These are phyloP conservation scores for Catunica adiposa DNA, from an alignment of 2,329 filamentous ascomycete species.

Conservation along the genomic window DNA sequence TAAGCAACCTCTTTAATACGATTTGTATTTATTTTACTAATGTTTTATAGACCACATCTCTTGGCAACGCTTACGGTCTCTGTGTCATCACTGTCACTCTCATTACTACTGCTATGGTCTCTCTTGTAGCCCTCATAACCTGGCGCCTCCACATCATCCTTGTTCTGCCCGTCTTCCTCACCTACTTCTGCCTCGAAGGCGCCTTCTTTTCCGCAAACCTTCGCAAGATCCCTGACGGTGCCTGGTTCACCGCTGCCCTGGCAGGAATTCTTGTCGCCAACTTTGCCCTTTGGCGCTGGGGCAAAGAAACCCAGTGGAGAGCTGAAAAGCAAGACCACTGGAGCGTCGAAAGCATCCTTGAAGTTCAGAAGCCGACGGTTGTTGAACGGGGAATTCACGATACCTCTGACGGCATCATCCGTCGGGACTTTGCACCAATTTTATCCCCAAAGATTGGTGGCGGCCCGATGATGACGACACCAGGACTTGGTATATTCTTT, in stretches of 20 bases:
- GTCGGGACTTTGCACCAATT: conserved; percentile 18
- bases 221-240: conserved; percentile 57
- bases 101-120: conserved; percentile 59
- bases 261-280: conserved; percentile 39
- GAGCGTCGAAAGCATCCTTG: conserved; percentile 23
- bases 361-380: background rate
- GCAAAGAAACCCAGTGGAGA: conserved; percentile 61
- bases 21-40: conserved; percentile 23
- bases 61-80: conserved; percentile 62
- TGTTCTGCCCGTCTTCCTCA: conserved; percentile 45
- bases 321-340: conserved; percentile 44
- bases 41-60: conserved; percentile 34
- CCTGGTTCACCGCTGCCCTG: conserved; percentile 64
- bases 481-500: conserved; percentile 56
- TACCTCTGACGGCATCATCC: background rate
- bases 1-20: background rate
- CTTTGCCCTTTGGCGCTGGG: conserved; percentile 67
- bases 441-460: conserved; percentile 27
- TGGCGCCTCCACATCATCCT: conserved; percentile 47
- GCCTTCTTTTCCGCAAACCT: conserved; percentile 53
- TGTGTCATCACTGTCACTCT: conserved; percentile 71
- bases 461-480: conserved; percentile 29
- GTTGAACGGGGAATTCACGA: no score
- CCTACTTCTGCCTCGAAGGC: conserved; percentile 51
- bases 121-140: conserved; percentile 53